phyloP scores from a whole-genome alignment of 1,139 yeast genomes.

The Pichia inconspicua region DNA sequence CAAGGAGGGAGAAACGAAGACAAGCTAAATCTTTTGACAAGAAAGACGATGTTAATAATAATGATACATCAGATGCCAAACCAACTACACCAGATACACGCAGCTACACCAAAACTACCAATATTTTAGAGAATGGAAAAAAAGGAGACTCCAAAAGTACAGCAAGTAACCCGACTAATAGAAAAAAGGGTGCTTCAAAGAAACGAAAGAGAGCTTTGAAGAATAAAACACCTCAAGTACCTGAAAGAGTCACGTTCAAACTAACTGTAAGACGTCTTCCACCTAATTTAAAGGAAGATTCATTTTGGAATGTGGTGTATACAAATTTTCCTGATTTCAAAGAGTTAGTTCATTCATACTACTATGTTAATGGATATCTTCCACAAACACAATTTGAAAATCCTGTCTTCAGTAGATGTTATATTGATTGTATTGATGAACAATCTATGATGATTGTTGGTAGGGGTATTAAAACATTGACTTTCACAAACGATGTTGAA shows the following conservation, averaged over 20 bases:
- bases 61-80: background rate
- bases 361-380: constrained; percentile 32
- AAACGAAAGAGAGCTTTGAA: background rate
- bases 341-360: constrained; percentile 18
- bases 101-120: background rate
- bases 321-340: constrained; percentile 4
- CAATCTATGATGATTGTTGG: constrained; percentile 15
- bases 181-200: background rate
- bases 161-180: background rate
- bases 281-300: constrained; percentile 28
- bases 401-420: constrained; percentile 21
- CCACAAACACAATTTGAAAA: constrained; percentile 22
- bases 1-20: background rate
- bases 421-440: constrained; percentile 18
- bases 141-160: background rate
- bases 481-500: constrained; percentile 13
- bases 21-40: background rate
- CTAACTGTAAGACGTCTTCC: constrained; percentile 34
- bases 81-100: background rate
- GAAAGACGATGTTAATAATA: background rate
- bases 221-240: background rate
- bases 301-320: constrained; percentile 22
- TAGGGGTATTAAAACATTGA: constrained; percentile 9
- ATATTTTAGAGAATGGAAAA: background rate
- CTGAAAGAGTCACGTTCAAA: constrained; percentile 15